These are phyloP conservation scores for Venustampulla echinocandica DNA, from an alignment of 495 filamentous ascomycete species.

Conservation along the genomic window DNA sequence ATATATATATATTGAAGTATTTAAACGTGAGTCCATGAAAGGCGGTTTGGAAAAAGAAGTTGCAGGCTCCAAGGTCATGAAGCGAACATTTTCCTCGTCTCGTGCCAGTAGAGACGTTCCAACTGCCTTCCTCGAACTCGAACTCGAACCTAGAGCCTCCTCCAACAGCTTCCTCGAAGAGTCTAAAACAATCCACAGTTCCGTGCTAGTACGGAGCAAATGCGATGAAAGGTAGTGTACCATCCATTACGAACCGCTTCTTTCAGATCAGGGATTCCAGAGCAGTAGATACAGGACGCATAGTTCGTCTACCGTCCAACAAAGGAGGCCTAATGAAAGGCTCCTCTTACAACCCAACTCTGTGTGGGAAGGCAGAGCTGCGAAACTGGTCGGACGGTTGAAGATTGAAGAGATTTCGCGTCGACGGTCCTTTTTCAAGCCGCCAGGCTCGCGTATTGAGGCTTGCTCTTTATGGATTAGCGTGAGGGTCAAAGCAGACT, in stretches of 20 bases:
- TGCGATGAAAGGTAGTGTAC: no score
- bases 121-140: no score
- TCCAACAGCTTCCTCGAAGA: no score
- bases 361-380: conserved; percentile 32
- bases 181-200: no score
- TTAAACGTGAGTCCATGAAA: no score
- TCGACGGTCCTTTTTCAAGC: conserved; percentile 1
- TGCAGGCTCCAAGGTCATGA: no score
- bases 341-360: conserved; percentile 34
- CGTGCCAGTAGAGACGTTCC: no score
- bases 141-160: no score
- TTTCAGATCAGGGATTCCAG: conserved; percentile 45
- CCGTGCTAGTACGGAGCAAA: no score
- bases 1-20: no score
- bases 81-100: no score
- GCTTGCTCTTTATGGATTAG: conserved; percentile 20
- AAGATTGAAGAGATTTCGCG: conserved; percentile 26
- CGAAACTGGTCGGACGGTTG: conserved; percentile 45
- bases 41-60: no score
- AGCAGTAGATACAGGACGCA: conserved; percentile 94
- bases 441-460: not conserved
- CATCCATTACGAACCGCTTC: conserved; percentile 28
- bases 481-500: conserved; percentile 15
- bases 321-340: conserved; percentile 66
- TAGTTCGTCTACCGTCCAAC: conserved; percentile 61